phyloP scores from a whole-genome alignment of 2,329 filamentous ascomycete species.

The Zopfia rhizophila region DNA sequence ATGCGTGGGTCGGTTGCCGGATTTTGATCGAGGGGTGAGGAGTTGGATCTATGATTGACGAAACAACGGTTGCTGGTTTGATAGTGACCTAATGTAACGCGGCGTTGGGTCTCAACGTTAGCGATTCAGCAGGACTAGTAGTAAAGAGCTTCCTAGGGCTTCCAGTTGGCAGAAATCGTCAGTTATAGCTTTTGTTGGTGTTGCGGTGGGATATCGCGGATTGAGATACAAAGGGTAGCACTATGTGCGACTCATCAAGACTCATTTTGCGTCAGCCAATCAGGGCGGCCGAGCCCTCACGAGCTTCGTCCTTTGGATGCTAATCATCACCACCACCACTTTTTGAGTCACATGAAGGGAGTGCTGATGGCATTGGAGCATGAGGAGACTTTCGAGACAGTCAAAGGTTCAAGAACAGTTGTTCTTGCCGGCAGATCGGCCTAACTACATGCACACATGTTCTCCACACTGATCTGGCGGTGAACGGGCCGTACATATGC shows the following conservation, averaged over 20 bases:
- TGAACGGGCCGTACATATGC: conserved; percentile 23
- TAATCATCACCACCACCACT: conserved; percentile 33
- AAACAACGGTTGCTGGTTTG: conserved; percentile 40
- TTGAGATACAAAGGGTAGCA: conserved; percentile 22
- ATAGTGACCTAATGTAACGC: conserved; percentile 21
- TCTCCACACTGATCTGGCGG: conserved; percentile 37
- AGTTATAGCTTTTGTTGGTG: conserved; percentile 13
- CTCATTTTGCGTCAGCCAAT: conserved; percentile 36
- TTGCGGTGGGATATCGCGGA: conserved; percentile 17
- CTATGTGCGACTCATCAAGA: conserved; percentile 31
- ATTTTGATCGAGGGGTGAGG: conserved; percentile 25
- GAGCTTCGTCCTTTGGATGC: conserved; percentile 34
- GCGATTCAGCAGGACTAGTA: conserved; percentile 30
- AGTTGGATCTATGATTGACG: conserved; percentile 41
- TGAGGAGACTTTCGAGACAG: conserved; percentile 14
- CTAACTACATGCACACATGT: conserved; percentile 28
- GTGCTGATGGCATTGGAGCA: conserved; percentile 16
- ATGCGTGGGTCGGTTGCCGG: too few species aligned
- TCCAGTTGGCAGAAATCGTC: conserved; percentile 8
- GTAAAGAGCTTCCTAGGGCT: conserved; percentile 19
- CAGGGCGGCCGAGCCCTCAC: conserved; percentile 32
- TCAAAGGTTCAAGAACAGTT: background rate
- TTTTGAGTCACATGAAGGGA: conserved; percentile 14
- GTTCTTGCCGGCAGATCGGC: conserved; percentile 14
- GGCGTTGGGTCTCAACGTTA: conserved; percentile 20